Conservation (phyloP, 2,329 filamentous ascomycete species). For the Penicillium paneum region DNA sequence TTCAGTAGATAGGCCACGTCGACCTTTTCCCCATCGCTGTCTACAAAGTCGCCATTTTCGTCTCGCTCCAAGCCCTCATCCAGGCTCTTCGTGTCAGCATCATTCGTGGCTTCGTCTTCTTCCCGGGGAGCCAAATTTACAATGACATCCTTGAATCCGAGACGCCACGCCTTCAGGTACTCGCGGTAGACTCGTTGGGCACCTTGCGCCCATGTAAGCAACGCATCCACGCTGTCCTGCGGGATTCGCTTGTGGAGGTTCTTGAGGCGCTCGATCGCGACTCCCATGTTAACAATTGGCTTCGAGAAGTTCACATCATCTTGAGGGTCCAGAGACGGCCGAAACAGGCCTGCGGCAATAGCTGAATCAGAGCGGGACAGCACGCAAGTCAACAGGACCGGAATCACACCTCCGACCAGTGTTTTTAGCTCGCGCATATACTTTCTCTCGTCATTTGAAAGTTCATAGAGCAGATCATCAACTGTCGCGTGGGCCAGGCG, state of each 20-base stretch:
- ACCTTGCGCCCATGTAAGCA: constrained; percentile 77
- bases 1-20: constrained; percentile 93
- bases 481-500: constrained; percentile 66
- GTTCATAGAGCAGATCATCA: constrained; percentile 72
- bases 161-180: constrained; percentile 83
- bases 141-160: constrained; percentile 91
- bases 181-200: constrained; percentile 76
- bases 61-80: constrained; percentile 58
- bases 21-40: constrained; percentile 79
- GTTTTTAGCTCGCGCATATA: constrained; percentile 91
- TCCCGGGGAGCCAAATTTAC: constrained; percentile 82
- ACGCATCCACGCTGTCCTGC: constrained; percentile 64
- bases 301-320: constrained; percentile 68
- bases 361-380: constrained; percentile 67
- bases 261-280: constrained; percentile 80
- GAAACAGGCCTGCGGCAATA: constrained; percentile 65
- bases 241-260: constrained; percentile 77
- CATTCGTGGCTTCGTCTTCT: constrained; percentile 54
- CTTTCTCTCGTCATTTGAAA: constrained; percentile 77
- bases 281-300: constrained; percentile 90
- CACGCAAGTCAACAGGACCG: constrained; percentile 82
- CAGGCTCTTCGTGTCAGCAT: constrained; percentile 47
- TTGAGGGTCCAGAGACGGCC: constrained; percentile 51
- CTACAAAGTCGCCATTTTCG: constrained; percentile 59
- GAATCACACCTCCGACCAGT: constrained; percentile 89